Evolutionary conservation across 345 rosid species (phyloP), one percentile per base, ranked within the genome.

Genomic region (Eucalyptus guilfoylei): DNA sequence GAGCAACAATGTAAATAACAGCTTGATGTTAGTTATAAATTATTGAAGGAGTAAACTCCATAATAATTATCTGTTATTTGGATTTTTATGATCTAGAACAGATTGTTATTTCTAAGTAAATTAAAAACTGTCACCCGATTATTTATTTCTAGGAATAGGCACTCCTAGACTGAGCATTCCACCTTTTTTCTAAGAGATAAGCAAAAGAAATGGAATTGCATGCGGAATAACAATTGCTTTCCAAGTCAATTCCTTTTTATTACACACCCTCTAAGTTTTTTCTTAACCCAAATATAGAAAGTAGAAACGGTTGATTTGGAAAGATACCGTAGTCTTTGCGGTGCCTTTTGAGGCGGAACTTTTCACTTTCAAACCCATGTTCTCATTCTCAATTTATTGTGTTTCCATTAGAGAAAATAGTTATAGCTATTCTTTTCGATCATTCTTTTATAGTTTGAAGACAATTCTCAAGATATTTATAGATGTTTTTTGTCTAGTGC

Each of bases 21-120:
- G 1, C 52, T 49, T 49, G 17, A 14, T 49, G 17, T 49, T 5
- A 49, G 52, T 14, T 0, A 48, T 48, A 49, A 14, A 49, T 49
- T 49, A 3, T 49, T 49, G 0, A 49, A 49, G 2, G 17, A 49
- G 1, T 49, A 7, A 15, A 2, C 0, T 1, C 14, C 50, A 49
- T 2, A 49, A 49, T 49, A 49, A 48, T 48, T 49, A 14, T 49
- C 14, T 49, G 7, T 49, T 5, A 49, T 49, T 49, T 49, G 7
- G 14, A 14, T 49, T 49, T 14, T 49, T n/a, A n/a, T n/a, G n/a
- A 0, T 49, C 14, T 49, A 49, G 17, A 15, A 49, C 0, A 49
- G 14, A 48, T 48, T 47, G 1, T 15, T 49, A 49, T 49, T 49
- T 3, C 14, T 49, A 49, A 5, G 2, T 14, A 49, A 15, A 49